Base-by-base conservation (phyloP, 371 early-diverging fungal species). In the Haplosporangium sp. region DNA sequence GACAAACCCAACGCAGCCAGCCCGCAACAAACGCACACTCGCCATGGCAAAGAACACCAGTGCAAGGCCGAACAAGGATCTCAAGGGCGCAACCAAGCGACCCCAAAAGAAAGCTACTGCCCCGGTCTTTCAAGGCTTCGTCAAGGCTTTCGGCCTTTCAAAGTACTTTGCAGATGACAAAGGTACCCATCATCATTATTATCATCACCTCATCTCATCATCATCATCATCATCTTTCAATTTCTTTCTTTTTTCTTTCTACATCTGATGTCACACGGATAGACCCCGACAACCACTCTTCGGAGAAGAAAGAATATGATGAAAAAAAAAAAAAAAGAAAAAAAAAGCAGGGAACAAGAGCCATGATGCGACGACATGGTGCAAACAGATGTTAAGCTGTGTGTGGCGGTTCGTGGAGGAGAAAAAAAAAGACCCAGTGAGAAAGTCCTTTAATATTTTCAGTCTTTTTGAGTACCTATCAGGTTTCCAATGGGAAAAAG, bases 121-220 rank as follows among this genome's bases (percentile, higher is more conserved):
- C 2, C 77, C 77, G 3, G 71, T 70, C 62, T 77, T 59, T 23
- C 42, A 23, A 52, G 77, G 77, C 43, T 21, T 77, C 20, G 77
- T 77, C 64, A 70, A 77, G 60, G 0, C 67, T 14, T 37, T 67
- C 36, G 55, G 55, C 23, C 64, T 77, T 29, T 51, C 67, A 23
- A 56, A 43, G 12, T 9, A 64, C 37, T 77, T 77, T 51, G 46
- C 20, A 23, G 67, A 77, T 48, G 77, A 77, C 67, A 54, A 43
- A 77, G 77, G 77, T 77, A 77, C 61, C 21, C 40, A 37, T 38
- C 46, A 57, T 64, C 67, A 55, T 55, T 47, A 50, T 61, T 56
- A 9, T 56, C 42, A 23, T 47, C 8, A 37, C 20, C 16, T 42
- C 23, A 38, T 43, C 55, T 13, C 40, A 29, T 18, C 55, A 13